phyloP scores from a whole-genome alignment of 768 basidiomycete genomes.

The Termitomyces sp. region DNA sequence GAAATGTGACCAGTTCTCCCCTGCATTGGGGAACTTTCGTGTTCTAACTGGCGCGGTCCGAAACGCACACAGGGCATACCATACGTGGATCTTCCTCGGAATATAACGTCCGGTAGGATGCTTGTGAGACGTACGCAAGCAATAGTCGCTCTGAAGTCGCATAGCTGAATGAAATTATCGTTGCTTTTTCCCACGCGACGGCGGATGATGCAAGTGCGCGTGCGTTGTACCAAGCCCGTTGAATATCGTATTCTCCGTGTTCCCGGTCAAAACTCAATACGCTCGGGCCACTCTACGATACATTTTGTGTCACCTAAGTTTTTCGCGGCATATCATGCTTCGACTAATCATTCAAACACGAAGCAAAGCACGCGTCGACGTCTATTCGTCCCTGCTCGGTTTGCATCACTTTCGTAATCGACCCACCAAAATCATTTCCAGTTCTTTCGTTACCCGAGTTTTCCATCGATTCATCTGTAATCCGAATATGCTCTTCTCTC shows the following conservation, averaged over 20 bases:
- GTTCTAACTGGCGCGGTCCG: not conserved
- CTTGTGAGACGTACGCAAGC: too few relatives aligned
- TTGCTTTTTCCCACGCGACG: not conserved
- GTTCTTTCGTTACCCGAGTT: not conserved
- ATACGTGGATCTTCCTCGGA: not conserved
- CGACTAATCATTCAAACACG: not conserved
- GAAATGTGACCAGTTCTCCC: not conserved
- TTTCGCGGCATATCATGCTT: not conserved
- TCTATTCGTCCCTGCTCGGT: not conserved
- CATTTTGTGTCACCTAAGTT: not conserved
- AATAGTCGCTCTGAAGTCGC: not conserved
- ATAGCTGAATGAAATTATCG: not conserved
- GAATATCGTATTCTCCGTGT: not conserved
- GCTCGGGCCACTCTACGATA: not conserved
- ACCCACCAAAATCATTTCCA: not conserved
- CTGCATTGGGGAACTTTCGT: not conserved
- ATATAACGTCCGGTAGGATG: not conserved
- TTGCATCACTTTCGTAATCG: not conserved
- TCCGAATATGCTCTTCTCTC: too few relatives aligned
- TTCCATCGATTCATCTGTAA: not conserved
- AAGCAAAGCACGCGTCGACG: not conserved
- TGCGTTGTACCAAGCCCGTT: too few relatives aligned
- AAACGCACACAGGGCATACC: not conserved
- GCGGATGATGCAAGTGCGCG: too few relatives aligned
- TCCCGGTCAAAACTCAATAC: not conserved